Evolutionary conservation across 352 stramenopile genomes (phyloP).

Genomic region (Elongisporangium undulatum): DNA sequence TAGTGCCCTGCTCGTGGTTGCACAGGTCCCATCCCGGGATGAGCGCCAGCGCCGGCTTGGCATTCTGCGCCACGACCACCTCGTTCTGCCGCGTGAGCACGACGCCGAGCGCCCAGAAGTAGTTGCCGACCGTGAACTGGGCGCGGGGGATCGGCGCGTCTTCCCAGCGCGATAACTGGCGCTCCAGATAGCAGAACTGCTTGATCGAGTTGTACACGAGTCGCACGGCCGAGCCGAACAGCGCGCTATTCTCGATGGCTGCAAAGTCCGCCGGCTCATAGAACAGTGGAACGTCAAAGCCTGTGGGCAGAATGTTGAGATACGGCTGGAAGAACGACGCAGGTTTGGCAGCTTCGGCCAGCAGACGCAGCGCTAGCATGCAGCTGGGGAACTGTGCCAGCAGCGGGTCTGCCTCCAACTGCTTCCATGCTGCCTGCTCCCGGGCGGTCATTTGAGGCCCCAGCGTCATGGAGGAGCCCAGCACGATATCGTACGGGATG

Average conservation of each 20-base stretch:
- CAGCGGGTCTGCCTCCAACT: slow-evolving; percentile 26
- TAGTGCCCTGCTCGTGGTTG: slow-evolving; percentile 44
- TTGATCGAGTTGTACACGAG: slow-evolving; percentile 59
- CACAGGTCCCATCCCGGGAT: slow-evolving; percentile 66
- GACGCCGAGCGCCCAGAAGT: slow-evolving; percentile 51
- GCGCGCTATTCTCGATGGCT: slow-evolving; percentile 27
- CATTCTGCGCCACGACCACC: slow-evolving; percentile 16
- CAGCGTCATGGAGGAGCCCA: slow-evolving; percentile 18
- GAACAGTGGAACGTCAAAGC: slow-evolving; percentile 44
- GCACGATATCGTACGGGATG: slow-evolving; percentile 26
- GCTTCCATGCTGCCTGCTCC: slow-evolving; percentile 14
- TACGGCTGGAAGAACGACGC: slow-evolving; percentile 40
- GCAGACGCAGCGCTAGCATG: slow-evolving; percentile 32
- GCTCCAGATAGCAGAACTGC: slow-evolving; percentile 48
- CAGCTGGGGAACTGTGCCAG: slow-evolving; percentile 35
- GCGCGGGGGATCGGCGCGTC: slow-evolving; percentile 19
- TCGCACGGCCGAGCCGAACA: slow-evolving; percentile 35
- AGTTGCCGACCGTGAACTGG: slow-evolving; percentile 44
- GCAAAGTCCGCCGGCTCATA: slow-evolving; percentile 42
- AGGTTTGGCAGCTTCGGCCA: slow-evolving; percentile 23
- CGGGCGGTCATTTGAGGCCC: slow-evolving; percentile 5
- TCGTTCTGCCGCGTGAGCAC: slow-evolving; percentile 65
- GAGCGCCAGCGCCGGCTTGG: slow-evolving; percentile 30
- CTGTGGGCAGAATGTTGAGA: slow-evolving; percentile 31
- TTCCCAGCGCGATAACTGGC: slow-evolving; percentile 14